Evolutionary conservation across 768 basidiomycete genomes (phyloP).

Genomic region (Lactarius hengduanensis): DNA sequence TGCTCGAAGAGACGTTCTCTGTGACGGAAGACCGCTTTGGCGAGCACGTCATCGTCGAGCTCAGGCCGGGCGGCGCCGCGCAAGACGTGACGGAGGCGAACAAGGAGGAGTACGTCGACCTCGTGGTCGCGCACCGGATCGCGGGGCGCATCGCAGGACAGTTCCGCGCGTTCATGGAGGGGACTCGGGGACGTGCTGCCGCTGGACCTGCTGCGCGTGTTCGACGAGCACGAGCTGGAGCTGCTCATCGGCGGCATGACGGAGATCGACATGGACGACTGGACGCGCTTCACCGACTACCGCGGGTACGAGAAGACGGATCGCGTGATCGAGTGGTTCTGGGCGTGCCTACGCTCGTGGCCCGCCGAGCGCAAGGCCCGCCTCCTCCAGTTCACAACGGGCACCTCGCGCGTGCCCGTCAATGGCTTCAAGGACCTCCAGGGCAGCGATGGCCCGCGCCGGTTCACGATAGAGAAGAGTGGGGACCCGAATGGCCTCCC

Average conservation of each 20-base stretch:
- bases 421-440: slow-evolving; percentile 95
- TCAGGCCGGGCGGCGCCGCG: slow-evolving; percentile 60
- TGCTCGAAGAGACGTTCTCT: slow-evolving; percentile 72
- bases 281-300: slow-evolving; percentile 94
- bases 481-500: slow-evolving; percentile 88
- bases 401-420: slow-evolving; percentile 81
- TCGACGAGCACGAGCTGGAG: slow-evolving; percentile 89
- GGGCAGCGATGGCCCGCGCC: slow-evolving; percentile 86
- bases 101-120: slow-evolving; percentile 76
- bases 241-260: slow-evolving; percentile 85
- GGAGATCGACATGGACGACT: slow-evolving; percentile 65
- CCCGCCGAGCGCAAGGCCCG: slow-evolving; percentile 86
- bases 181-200: slow-evolving; percentile 84
- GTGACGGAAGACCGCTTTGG: slow-evolving; percentile 74
- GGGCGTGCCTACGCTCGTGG: slow-evolving; percentile 90
- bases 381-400: slow-evolving; percentile 84
- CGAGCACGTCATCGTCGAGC: slow-evolving; percentile 63
- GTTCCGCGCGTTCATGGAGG: slow-evolving; percentile 82
- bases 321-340: slow-evolving; percentile 93
- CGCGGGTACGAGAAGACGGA: slow-evolving; percentile 84
- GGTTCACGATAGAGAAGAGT: slow-evolving; percentile 94
- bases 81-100: slow-evolving; percentile 69
- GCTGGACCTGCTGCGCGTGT: slow-evolving; percentile 79
- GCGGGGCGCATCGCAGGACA: slow-evolving; percentile 78
- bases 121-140: slow-evolving; percentile 81